Evolutionary conservation across 352 stramenopile genomes (phyloP), one percentile per base, ranked within the genome.

Genomic region (Pythium folliculosum): DNA sequence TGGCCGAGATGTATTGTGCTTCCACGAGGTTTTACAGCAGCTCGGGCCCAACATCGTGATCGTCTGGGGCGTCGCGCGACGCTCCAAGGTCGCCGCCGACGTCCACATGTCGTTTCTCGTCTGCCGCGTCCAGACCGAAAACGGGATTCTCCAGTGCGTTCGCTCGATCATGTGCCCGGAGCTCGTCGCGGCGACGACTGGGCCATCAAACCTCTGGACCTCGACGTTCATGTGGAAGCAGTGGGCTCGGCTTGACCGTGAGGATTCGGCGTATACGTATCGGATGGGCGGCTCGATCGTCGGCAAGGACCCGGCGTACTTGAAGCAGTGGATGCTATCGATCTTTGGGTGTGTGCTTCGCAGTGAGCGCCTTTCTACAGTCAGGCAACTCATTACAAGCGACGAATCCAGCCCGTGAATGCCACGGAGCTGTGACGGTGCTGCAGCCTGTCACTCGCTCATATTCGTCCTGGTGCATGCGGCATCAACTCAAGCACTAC

Each of bases 241-340:
- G 17, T 60, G 19, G 17, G 35, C 48, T 5, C n/a, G 14, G 54
- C 38, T 61, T 5, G 23, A 51, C 25, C n/a, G 32, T 8, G 25
- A 57, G 14, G 50, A 14, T 2, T 13, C 8, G 3, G 54, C 22
- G 1, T 61, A 51, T 22, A 37, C 13, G 6, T 35, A 32, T 22
- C 54, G 43, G 14, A 38, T 51, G 10, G 54, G 54, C 16, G 54
- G 54, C 4, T 51, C 38, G 13, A 27, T 61, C 3, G 13, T 5
- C 3, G 54, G 54, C 21, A 32, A 10, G 9, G 22, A 61, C 38
- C 7, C 16, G 8, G 40, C 19, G 5, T 61, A 61, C 38, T 16
- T 49, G n/a, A 35, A 32, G 12, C 54, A 61, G 37, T 61, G 54
- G 54, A 48, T 61, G 23, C 14, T 50, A 21, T 10, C 23, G 43